phyloP scores from a whole-genome alignment of 352 stramenopile genomes.

The Plasmopara viticola region DNA sequence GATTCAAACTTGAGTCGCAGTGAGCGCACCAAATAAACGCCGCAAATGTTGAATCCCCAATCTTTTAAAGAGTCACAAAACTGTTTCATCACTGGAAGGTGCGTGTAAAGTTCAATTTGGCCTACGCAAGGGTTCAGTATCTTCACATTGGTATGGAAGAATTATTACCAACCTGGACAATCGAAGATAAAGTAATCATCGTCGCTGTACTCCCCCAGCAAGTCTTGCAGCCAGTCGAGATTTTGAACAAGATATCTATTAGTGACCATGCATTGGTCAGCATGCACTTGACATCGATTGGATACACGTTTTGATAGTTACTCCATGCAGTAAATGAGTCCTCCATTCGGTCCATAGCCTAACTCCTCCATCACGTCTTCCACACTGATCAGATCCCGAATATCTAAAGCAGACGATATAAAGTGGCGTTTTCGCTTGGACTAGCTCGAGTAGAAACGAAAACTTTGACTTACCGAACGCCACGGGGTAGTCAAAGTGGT shows the following conservation, averaged over 20 bases:
- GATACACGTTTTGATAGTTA: conserved; percentile 45
- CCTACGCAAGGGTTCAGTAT: conserved; percentile 25
- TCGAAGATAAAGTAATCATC: conserved; percentile 99
- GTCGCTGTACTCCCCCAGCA: conserved; percentile 87
- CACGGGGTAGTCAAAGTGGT: conserved; percentile 86
- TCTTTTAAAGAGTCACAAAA: conserved; percentile 78
- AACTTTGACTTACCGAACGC: conserved; percentile 65
- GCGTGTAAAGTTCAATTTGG: conserved; percentile 90
- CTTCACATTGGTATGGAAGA: conserved; percentile 2
- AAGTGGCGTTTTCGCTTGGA: conserved; percentile 10
- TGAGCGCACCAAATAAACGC: conserved; percentile 73
- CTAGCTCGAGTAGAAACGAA: background rate
- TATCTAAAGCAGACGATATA: conserved; percentile 42
- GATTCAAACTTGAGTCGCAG: background rate
- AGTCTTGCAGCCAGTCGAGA: conserved; percentile 93
- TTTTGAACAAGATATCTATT: conserved; percentile 88
- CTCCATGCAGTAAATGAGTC: conserved; percentile 99
- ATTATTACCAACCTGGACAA: conserved; percentile 85
- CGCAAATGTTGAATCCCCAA: conserved; percentile 85
- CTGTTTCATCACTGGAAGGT: conserved; percentile 88
- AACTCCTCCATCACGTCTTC: conserved; percentile 97
- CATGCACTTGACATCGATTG: background rate
- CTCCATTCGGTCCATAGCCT: conserved; percentile 96
- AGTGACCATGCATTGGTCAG: conserved; percentile 6
- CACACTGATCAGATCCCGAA: conserved; percentile 93